Conservation (phyloP, 148 eudicot genomes). For the Rhododendron vialii region DNA sequence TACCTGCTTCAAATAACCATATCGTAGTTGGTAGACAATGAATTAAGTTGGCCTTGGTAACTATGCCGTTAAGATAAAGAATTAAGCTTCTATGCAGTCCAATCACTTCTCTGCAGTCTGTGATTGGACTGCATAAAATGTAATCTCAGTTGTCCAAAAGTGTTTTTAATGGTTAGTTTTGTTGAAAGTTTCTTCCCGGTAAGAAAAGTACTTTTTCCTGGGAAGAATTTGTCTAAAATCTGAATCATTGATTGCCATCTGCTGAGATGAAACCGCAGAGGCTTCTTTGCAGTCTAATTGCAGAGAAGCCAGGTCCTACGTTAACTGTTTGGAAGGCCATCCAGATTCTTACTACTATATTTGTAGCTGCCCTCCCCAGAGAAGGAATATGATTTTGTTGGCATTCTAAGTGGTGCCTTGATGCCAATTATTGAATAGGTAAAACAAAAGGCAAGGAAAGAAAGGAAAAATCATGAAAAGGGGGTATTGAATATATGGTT, state of each 20-base stretch:
- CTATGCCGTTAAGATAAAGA: not conserved
- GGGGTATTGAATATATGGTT: not conserved
- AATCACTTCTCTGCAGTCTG: not conserved
- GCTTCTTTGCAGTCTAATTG: not conserved
- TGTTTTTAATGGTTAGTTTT: too few relatives aligned
- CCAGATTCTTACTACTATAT: not conserved
- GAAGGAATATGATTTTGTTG: not conserved
- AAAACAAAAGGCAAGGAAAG: not conserved
- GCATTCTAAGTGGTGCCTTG: not conserved
- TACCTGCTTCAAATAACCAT: not conserved
- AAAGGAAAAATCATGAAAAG: not conserved
- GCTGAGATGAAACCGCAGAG: not conserved
- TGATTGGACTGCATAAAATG: not conserved
- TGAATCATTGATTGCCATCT: not conserved
- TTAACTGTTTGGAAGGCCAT: not conserved
- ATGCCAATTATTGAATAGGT: not conserved
- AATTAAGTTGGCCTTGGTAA: not conserved
- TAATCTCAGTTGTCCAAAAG: not conserved
- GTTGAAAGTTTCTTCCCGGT: not conserved
- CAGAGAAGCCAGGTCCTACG: too few relatives aligned
- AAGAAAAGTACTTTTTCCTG: too few relatives aligned
- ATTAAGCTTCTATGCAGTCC: too few relatives aligned
- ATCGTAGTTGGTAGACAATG: not conserved
- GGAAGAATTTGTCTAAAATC: not conserved
- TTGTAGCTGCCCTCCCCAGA: not conserved